Conservation (phyloP, 2,329 filamentous ascomycete genomes). For the Botrytis elliptica region DNA sequence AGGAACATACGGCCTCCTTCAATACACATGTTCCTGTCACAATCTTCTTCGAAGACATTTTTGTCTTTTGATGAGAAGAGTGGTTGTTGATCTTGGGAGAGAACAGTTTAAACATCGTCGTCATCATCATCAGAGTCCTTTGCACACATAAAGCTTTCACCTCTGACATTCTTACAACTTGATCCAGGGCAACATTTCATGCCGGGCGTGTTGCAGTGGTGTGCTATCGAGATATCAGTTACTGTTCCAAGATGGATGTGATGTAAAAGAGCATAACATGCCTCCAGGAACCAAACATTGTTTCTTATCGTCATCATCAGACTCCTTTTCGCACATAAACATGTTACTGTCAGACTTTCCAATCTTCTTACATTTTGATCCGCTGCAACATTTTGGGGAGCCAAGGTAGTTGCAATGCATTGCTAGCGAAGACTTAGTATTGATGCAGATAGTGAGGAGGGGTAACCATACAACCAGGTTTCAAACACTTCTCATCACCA, state of each 20-base stretch:
- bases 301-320: not conserved
- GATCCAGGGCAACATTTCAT: not conserved
- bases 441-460: not conserved
- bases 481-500: not conserved
- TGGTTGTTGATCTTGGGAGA: not conserved
- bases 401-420: not conserved
- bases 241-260: no score
- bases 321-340: not conserved
- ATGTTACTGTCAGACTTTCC: not conserved
- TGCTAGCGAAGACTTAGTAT: not conserved
- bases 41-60: not conserved
- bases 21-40: not conserved
- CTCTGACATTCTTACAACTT: not conserved
- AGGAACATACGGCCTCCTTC: not conserved
- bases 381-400: not conserved
- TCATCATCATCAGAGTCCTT: constrained; percentile 3
- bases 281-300: not conserved
- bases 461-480: not conserved
- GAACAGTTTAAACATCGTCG: not conserved
- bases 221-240: not conserved
- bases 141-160: not conserved
- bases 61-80: not conserved
- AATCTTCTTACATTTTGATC: constrained; percentile 1
- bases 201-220: not conserved
- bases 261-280: not conserved